Conservation (phyloP, 2,329 filamentous ascomycete genomes). For the Colletotrichum karsti region DNA sequence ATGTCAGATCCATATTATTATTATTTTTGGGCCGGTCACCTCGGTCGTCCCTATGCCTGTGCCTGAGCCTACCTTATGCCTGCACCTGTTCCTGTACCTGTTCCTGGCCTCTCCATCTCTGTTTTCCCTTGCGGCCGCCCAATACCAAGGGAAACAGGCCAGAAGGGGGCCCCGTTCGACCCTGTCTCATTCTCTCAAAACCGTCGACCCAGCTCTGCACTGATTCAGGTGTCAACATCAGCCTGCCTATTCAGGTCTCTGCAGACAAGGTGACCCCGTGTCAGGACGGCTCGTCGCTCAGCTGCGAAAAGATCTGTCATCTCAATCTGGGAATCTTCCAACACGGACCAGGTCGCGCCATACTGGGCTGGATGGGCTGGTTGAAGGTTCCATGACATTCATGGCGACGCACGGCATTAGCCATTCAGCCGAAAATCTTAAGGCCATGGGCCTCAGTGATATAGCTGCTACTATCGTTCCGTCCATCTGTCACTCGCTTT, state of each 20-base stretch:
- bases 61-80: not conserved
- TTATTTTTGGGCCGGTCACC: not conserved
- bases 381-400: slow-evolving; percentile 41
- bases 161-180: slow-evolving; percentile 10
- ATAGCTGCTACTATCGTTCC: slow-evolving; percentile 39
- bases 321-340: slow-evolving; percentile 30
- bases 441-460: slow-evolving; percentile 44
- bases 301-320: slow-evolving; percentile 14
- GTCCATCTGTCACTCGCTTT: slow-evolving; percentile 42
- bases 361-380: slow-evolving; percentile 38
- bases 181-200: slow-evolving; percentile 21
- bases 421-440: slow-evolving; percentile 58
- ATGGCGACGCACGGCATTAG: slow-evolving; percentile 51
- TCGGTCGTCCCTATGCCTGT: slow-evolving; percentile 8
- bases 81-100: slow-evolving; percentile 20
- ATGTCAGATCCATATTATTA: slow-evolving; percentile 15
- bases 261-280: slow-evolving; percentile 33
- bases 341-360: slow-evolving; percentile 38
- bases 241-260: slow-evolving; percentile 12
- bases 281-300: slow-evolving; percentile 26
- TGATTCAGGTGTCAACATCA: slow-evolving; percentile 22
- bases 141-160: slow-evolving; percentile 5
- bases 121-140: slow-evolving; percentile 4
- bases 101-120: not conserved
- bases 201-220: slow-evolving; percentile 14